Conservation (phyloP, 805 yeast genomes). For the Komagataella populi region DNA sequence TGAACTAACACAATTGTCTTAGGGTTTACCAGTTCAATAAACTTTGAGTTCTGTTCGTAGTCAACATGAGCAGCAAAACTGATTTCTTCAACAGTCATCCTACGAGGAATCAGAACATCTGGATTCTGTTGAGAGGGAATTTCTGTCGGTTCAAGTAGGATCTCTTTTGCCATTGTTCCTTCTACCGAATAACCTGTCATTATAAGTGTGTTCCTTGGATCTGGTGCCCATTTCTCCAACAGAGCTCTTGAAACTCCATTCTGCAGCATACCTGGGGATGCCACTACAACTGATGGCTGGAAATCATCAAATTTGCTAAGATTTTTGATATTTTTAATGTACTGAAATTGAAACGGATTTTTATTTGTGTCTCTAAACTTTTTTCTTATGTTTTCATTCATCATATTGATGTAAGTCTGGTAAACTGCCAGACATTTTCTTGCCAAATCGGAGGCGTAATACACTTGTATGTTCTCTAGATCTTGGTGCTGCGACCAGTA, state of each 20-base stretch:
- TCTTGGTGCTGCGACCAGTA: constrained; percentile 85
- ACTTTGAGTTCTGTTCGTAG: constrained; percentile 82
- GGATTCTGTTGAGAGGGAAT: constrained; percentile 77
- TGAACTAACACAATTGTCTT: constrained; percentile 82
- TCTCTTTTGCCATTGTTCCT: constrained; percentile 91
- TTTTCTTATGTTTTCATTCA: constrained; percentile 82
- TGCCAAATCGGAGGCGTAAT: constrained; percentile 87
- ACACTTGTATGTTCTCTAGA: constrained; percentile 68
- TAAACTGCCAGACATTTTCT: constrained; percentile 95
- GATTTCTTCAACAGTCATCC: constrained; percentile 80
- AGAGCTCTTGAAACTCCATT: constrained; percentile 88
- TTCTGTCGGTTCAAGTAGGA: constrained; percentile 81
- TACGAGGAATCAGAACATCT: constrained; percentile 73
- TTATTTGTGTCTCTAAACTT: constrained; percentile 64
- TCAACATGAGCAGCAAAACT: constrained; percentile 99
- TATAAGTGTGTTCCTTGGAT: constrained; percentile 74
- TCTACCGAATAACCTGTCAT: constrained; percentile 97
- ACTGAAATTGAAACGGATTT: constrained; percentile 86
- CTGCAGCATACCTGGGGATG: constrained; percentile 97
- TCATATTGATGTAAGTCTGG: constrained; percentile 92
- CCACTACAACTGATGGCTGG: constrained; percentile 92
- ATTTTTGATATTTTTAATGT: constrained; percentile 64
- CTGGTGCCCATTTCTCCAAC: constrained; percentile 95
- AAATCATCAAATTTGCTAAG: constrained; percentile 81
- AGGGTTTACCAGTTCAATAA: constrained; percentile 82